Evolutionary conservation across 306 rosid species (phyloP), one percentile per base, ranked within the genome.

Genomic region (Chamaecrista fasciculata): DNA sequence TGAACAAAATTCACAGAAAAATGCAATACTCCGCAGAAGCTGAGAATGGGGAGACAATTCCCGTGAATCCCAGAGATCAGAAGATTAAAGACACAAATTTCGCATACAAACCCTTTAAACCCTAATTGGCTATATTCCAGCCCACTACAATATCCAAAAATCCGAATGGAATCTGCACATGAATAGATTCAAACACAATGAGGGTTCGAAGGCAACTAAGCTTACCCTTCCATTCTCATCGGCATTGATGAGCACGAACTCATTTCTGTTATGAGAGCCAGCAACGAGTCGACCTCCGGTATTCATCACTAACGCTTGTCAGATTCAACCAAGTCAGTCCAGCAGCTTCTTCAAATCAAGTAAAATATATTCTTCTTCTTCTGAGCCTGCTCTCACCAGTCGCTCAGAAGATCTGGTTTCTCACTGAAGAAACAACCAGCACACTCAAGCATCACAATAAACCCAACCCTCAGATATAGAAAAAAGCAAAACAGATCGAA

Each of bases 181-280:
- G 15, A 43, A 26, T 6, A 71, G 23, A 21, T 26, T 0, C 19
- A 66, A 66, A 21, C 3, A 24, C 33, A 61, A n/a, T 2, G 29
- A 47, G 56, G 3, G 6, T 31, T 49, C 53, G 5, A 24, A 24
- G 20, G 47, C 8, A n/a, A n/a, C n/a, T n/a, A n/a, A n/a, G 14
- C 68, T 81, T 68, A 91, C 95, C 82, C 90, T 77, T 51, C 53
- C 83, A 78, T 42, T 79, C 40, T 90, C 96, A 16, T 87, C 95
- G 5, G 95, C 95, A 87, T 87, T 87, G 86, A 87, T 90, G 44
- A 85, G 83, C 25, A 87, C 80, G 69, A 88, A 86, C 89, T 91
- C 97, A 49, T 88, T 86, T 79, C 97, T 73, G 72, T 86, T 88
- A 36, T 91, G 96, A 58, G 97, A 91, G 73, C 97, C 96, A 69